Evolutionary conservation across 495 filamentous ascomycete species (phyloP), one percentile per base, ranked within the genome.

Genomic region (Cercophora scortea): DNA sequence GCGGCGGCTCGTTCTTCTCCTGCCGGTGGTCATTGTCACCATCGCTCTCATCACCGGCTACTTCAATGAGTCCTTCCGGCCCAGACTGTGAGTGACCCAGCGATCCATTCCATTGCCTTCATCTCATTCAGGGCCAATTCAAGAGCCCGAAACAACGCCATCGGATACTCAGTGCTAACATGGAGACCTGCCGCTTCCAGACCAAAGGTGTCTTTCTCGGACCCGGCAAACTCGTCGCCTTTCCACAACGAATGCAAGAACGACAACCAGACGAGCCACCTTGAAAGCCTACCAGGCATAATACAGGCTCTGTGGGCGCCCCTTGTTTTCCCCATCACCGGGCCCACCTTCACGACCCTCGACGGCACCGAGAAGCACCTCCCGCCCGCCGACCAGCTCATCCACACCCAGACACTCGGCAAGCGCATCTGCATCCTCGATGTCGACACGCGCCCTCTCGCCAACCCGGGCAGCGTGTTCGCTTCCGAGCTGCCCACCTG

Each of bases 391-490:
- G 8, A 59, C 8, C 34, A 60, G 32, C 51, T 62, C 12, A 42
- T 60, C 47, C 62, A 63, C 43, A 57, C 41, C 3, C 8, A 62
- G 43, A 32, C 63, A 1, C 56, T 75, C 7, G 64, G 70, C 6
- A 59, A 64, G 34, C 57, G 65, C 4, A 49, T 75, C 45, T 61
- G 67, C 49, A 66, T 75, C 49, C 53, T 75, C 32, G 72, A 72
- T 34, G 59, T 70, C 42, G 72, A 75, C 47, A 73, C 60, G 32
- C 71, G 72, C 32, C 47, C 54, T 0, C 56, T 72, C 25, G 38
- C 60, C 45, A 60, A 46, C 1, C 47, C 61, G 3, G 61, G 64
- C 39, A 54, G 45, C 36, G 45, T 75, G n/a, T 66, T 73, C 17
- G 54, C 55, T 45, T 32, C 45, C 2, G n/a, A 46, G 0, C 42